phyloP scores from a whole-genome alignment of 1,284 basidiomycete genomes.

The Apiotrichum sp. region DNA sequence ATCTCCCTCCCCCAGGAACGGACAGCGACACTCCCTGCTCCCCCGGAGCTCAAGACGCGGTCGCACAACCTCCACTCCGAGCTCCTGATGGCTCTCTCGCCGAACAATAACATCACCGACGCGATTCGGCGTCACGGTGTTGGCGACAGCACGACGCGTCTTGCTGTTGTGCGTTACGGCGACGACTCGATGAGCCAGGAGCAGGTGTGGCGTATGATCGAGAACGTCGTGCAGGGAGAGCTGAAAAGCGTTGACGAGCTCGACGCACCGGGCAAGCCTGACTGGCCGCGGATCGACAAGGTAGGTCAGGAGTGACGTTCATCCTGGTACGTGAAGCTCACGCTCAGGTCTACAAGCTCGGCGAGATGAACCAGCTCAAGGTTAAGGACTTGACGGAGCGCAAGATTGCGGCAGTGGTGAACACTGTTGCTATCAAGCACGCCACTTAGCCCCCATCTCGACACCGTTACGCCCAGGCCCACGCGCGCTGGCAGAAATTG shows the following conservation, averaged over 20 bases:
- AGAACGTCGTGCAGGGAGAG: conserved; percentile 50
- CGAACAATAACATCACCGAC: conserved; percentile 82
- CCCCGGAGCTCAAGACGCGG: conserved; percentile 24
- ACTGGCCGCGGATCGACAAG: conserved; percentile 68
- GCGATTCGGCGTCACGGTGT: conserved; percentile 78
- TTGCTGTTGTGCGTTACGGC: conserved; percentile 68
- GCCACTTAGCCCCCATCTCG: conserved; percentile 47
- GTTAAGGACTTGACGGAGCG: conserved; percentile 44
- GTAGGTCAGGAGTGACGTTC: conserved; percentile 42
- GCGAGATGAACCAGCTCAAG: conserved; percentile 47
- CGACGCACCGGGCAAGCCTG: conserved; percentile 1
- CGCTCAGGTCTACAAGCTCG: conserved; percentile 67
- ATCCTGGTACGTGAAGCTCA: not conserved
- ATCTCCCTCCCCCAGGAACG: conserved; percentile 48
- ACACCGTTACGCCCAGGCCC: not conserved
- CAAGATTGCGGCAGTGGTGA: conserved; percentile 62
- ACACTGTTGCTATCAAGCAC: conserved; percentile 72
- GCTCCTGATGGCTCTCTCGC: conserved; percentile 72
- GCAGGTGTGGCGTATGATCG: conserved; percentile 54
- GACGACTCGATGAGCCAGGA: conserved; percentile 15
- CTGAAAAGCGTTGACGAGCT: conserved; percentile 13
- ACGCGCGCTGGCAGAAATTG: no score
- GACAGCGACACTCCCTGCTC: conserved; percentile 3
- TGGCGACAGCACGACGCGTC: conserved; percentile 57
- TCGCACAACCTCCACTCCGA: conserved; percentile 60